A percentile compares a stretch with the other conserved stretches of the same genome.
Evolutionary conservation across 1,139 yeast genomes (phyloP).

Genomic region (Candida albicans): DNA sequence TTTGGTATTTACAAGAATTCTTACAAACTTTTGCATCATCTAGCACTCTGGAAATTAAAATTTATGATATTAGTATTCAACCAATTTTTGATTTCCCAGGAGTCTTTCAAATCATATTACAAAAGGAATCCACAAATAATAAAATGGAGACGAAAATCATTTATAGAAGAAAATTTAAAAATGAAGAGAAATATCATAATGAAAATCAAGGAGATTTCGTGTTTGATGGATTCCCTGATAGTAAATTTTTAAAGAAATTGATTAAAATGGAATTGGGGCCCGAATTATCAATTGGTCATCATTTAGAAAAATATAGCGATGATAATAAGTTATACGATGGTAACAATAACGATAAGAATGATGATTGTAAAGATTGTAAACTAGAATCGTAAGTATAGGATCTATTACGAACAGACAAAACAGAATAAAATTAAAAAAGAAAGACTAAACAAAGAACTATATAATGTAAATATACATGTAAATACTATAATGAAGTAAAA

Average conservation of each 20-base stretch:
- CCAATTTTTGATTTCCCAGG: slow-evolving; percentile 44
- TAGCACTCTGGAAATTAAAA: slow-evolving; percentile 1
- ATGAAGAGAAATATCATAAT: slow-evolving; percentile 17
- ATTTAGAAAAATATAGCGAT: slow-evolving; percentile 21
- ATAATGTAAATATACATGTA: too few relatives aligned
- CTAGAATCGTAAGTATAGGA: too few relatives aligned
- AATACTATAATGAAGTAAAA: too few relatives aligned
- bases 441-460: background rate
- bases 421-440: background rate
- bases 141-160: slow-evolving; percentile 18
- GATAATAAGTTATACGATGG: slow-evolving; percentile 12
- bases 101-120: slow-evolving; percentile 31
- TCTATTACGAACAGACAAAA: too few relatives aligned
- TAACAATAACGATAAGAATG: background rate
- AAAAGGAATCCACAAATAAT: slow-evolving; percentile 5
- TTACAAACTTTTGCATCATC: slow-evolving; percentile 44
- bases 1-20: slow-evolving; percentile 48
- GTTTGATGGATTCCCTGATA: slow-evolving; percentile 49
- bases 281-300: slow-evolving; percentile 24
- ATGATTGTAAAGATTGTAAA: slow-evolving; percentile 12
- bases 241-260: slow-evolving; percentile 40
- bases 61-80: slow-evolving; percentile 40
- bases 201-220: slow-evolving; percentile 32
- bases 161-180: slow-evolving; percentile 41
- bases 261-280: slow-evolving; percentile 33